phyloP scores from a whole-genome alignment of 495 filamentous ascomycete species.

The Elasticomyces elasticus region DNA sequence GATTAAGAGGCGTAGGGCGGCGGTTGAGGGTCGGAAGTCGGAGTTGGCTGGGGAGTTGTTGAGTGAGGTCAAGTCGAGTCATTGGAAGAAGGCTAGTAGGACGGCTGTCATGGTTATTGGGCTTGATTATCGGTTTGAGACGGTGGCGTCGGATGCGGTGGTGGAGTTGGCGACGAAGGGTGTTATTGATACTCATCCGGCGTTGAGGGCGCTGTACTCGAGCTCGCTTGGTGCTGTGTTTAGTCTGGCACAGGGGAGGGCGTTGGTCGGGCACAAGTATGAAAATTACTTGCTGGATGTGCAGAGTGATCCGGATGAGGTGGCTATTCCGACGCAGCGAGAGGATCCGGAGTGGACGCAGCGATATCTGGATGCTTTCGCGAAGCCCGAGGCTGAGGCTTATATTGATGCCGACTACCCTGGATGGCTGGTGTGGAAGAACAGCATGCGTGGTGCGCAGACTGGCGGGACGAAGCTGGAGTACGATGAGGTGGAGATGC shows the following conservation, averaged over 20 bases:
- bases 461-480: conserved; percentile 60
- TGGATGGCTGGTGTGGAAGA: conserved; percentile 94
- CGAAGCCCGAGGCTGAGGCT: conserved; percentile 69
- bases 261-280: conserved; percentile 74
- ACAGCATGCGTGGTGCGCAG: conserved; percentile 67
- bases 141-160: conserved; percentile 67
- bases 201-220: conserved; percentile 69
- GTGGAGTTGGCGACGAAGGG: conserved; percentile 76
- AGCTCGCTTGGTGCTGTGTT: conserved; percentile 72
- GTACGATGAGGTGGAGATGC: conserved; percentile 75
- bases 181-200: conserved; percentile 82
- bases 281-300: conserved; percentile 72
- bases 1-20: conserved; percentile 60
- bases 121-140: conserved; percentile 79
- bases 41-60: conserved; percentile 72
- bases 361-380: conserved; percentile 67
- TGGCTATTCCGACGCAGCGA: conserved; percentile 57
- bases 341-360: conserved; percentile 70
- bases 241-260: conserved; percentile 71
- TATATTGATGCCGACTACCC: conserved; percentile 87
- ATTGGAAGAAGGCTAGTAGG: conserved; percentile 91
- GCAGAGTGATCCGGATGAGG: conserved; percentile 62
- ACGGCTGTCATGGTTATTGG: conserved; percentile 83
- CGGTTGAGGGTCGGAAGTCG: conserved; percentile 74
- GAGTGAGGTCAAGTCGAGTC: conserved; percentile 61